Conservation (phyloP, 2,329 filamentous ascomycete genomes). For the Exophiala oligosperma region DNA sequence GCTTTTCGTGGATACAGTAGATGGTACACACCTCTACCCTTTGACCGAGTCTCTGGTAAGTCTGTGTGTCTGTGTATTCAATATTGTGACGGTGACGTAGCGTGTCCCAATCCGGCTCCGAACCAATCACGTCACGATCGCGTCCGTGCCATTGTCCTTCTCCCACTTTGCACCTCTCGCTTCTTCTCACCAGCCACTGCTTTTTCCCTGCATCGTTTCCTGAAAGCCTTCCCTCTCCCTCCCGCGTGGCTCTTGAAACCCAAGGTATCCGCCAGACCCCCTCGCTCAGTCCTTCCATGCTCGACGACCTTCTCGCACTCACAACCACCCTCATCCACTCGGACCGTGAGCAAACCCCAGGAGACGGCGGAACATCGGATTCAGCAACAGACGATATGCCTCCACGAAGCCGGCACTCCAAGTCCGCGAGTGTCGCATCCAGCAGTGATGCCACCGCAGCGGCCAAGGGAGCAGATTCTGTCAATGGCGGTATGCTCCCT, state of each 20-base stretch:
- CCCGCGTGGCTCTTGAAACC: background rate
- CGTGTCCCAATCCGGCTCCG: background rate
- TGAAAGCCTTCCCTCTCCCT: background rate
- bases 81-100: background rate
- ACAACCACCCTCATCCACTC: slow-evolving; percentile 19
- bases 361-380: slow-evolving; percentile 2
- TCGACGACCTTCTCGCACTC: slow-evolving; percentile 25
- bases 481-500: slow-evolving; percentile 10
- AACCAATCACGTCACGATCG: slow-evolving; percentile 26
- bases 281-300: slow-evolving; percentile 12
- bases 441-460: slow-evolving; percentile 10
- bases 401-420: slow-evolving; percentile 19
- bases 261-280: background rate
- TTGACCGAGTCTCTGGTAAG: no score
- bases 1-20: no score
- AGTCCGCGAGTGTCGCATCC: slow-evolving; percentile 20
- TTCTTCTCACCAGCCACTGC: slow-evolving; percentile 9
- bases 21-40: no score
- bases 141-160: slow-evolving; percentile 8
- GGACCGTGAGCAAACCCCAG: slow-evolving; percentile 11
- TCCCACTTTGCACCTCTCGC: slow-evolving; percentile 1
- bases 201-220: slow-evolving; percentile 2
- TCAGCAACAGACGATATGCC: slow-evolving; percentile 14
- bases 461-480: slow-evolving; percentile 2
- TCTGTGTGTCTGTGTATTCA: background rate